Evolutionary conservation across 495 filamentous ascomycete genomes (phyloP), one percentile per base, ranked within the genome.

Genomic region (Penicillium waksmanii): DNA sequence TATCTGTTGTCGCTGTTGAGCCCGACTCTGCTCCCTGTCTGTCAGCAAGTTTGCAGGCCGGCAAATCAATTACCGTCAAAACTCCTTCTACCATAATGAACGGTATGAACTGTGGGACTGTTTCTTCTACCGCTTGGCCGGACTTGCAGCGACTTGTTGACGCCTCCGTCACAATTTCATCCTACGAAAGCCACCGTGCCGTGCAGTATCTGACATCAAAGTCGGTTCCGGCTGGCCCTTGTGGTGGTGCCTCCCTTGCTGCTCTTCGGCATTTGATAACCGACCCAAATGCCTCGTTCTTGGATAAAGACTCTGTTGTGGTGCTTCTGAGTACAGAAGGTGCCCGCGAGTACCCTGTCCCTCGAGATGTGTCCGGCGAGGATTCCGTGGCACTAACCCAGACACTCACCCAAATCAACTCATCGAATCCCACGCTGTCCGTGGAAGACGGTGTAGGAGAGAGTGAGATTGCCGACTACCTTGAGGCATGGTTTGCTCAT

Each of bases 71-170:
- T 5, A 51, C 75, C 0, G 76, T 87, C 3, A 15, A 60, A 3
- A 89, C 85, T 0, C 73, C 68, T 0, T 63, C 75, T 9, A 89
- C 82, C 5, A 88, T 89, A 64, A 90, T 90, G 87, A 74, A 76
- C 51, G 87, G 87, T 2, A 82, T 90, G 80, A 82, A 86, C 61
- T 90, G 87, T 60, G 87, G 87, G 3, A 89, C 85, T 1, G 75
- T 89, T 6, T 89, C 87, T 0, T 71, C 71, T 1, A 82, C 76
- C 9, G 84, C 87, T 2, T 90, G 88, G 88, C 77, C 81, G 1
- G 56, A 82, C 2, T 64, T 90, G 15, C 65, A 75, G 13, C 65
- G 73, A 6, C 79, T 84, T 33, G 78, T 88, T 2, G 86, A 88
- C 73, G 85, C 78, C 0, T 78, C 77, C 54, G 66, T 89, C 4